Evolutionary conservation across 345 rosid genomes (phyloP), one percentile per base, ranked within the genome.

Genomic region (Arabidopsis suecica): DNA sequence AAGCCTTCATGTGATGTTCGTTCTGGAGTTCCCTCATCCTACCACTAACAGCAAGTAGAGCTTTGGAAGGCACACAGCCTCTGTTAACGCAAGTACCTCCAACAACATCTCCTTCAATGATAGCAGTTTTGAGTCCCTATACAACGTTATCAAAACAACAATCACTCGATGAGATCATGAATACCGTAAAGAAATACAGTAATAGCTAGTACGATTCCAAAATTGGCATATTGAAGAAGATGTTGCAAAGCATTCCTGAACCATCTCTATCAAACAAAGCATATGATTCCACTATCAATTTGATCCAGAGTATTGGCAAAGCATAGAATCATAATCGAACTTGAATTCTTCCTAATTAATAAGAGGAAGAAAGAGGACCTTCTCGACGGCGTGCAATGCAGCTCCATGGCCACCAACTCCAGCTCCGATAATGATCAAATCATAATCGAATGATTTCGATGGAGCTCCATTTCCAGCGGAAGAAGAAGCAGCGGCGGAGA

Each of bases 341-440:
- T 30, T 51, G 9, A 25, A 2, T 51, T 18, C 5, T n/a, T n/a
- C 37, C 10, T n/a, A 37, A 53, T 12, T 41, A 34, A 32, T 33
- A 66, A 16, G 33, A 14, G 9, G 11, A 57, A 48, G 37, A 56
- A 44, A 61, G 6, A 16, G 25, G 40, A 89, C 97, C 92, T 89
- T 93, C 86, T 93, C 97, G 2, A 91, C 97, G 50, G 98, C 97
- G 65, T 93, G 97, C 48, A 93, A 87, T n/a, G 93, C 97, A 54
- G 98, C 96, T n/a, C 98, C 97, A 45, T 91, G 98, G 9, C 97
- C 98, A 7, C 98, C 98, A 32, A 93, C 98, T 53, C 98, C 98
- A 33, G 98, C 97, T 14, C 98, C 98, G 25, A 91, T 86, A 38
- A 93, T 93, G 77, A 91, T 70, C 82, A 93, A 78, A 78, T 93